Conservation (phyloP, 768 basidiomycete species). For the Rhodotorula kratochvilovae region DNA sequence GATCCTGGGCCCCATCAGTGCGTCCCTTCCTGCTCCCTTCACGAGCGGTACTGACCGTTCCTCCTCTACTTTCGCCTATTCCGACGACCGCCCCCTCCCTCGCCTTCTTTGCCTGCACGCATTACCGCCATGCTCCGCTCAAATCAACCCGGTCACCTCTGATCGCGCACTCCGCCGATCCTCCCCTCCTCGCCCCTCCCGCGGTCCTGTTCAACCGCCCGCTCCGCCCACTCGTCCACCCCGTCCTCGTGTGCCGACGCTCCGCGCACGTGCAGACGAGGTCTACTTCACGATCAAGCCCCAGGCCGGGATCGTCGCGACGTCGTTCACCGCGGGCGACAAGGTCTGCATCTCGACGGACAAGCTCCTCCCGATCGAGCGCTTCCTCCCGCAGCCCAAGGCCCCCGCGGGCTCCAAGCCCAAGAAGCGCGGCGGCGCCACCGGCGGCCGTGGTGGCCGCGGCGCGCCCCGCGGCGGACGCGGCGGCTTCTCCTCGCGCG, state of each 20-base stretch:
- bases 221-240: neutral
- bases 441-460: constrained; percentile 49
- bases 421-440: constrained; percentile 47
- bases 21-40: neutral
- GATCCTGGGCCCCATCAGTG: constrained; percentile 95
- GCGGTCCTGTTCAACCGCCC: neutral
- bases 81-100: no score
- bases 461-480: constrained; percentile 43
- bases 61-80: neutral
- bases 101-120: no score
- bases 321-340: constrained; percentile 93
- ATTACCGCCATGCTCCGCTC: no score
- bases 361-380: constrained; percentile 89
- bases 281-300: constrained; percentile 98
- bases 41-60: neutral
- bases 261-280: constrained; percentile 51
- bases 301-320: constrained; percentile 90
- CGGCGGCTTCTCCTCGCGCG: constrained; percentile 51
- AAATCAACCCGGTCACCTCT: no score
- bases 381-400: constrained; percentile 96
- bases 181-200: neutral
- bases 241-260: neutral
- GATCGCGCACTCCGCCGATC: no score
- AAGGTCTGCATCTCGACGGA: constrained; percentile 97
- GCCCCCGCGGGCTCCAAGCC: constrained; percentile 41